Conservation (phyloP, 768 basidiomycete genomes). For the Hemileccinum rubropunctum region DNA sequence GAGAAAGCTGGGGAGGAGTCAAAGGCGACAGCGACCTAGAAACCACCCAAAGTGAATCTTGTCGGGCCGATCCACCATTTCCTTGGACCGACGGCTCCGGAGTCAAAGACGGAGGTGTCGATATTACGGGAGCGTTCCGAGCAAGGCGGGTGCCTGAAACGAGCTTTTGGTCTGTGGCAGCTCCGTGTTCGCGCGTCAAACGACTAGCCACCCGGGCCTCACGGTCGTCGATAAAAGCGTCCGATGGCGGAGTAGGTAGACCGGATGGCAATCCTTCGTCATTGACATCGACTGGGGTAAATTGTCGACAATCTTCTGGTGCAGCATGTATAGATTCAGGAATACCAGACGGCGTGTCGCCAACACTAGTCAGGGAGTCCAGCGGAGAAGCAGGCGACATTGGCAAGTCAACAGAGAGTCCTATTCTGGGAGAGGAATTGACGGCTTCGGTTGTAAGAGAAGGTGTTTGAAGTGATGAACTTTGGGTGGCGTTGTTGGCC, state of each 20-base stretch:
- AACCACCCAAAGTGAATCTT: neutral
- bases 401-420: neutral
- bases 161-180: neutral
- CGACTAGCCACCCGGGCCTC: neutral
- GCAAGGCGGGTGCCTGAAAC: neutral
- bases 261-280: neutral
- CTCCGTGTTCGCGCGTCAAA: neutral
- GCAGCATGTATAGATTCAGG: neutral
- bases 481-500: neutral
- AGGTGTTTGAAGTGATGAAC: neutral
- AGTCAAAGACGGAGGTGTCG: slow-evolving; percentile 4
- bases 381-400: neutral
- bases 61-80: neutral
- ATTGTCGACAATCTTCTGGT: neutral
- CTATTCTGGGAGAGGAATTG: too few species aligned
- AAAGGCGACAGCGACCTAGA: neutral
- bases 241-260: slow-evolving; percentile 9
- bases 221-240: neutral
- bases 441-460: neutral
- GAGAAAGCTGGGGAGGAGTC: slow-evolving; percentile 3
- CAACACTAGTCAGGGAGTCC: neutral
- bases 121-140: neutral
- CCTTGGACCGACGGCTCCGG: neutral
- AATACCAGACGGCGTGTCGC: neutral
- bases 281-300: neutral